Evolutionary conservation across 768 basidiomycete species (phyloP), one percentile per base, ranked within the genome.

Genomic region (Sistotremastrum niveocremeum): DNA sequence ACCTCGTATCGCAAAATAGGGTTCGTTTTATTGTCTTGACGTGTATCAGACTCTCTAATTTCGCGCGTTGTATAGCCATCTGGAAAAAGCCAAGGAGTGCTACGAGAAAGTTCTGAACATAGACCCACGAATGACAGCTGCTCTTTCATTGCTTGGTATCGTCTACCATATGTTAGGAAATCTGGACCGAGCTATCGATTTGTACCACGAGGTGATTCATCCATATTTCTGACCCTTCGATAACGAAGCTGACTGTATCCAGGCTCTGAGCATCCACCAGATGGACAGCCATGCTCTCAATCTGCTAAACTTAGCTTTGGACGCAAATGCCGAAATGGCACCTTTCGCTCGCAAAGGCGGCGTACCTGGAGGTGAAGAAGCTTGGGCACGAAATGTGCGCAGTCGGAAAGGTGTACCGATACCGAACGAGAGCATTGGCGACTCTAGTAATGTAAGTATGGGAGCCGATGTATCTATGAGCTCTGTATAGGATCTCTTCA

Each of bases 121-220:
- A 34, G 88, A 97, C 53, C 80, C 90, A n/a, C 75, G 84, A 33
- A 77, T 84, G 49, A 71, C 84, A 1, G 71, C 78, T 7, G 90
- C 89, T 3, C 76, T 91, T 44, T 82, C 84, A 4, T 88, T 86
- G 56, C 68, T 97, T 1, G 95, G 90, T n/a, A 79, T 95, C 60
- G 80, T 94, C 2, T 69, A 82, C 54, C 90, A 95, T 53, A 67
- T 86, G 11, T 65, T 79, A 51, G 77, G 76, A 28, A 70, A 87
- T 41, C 61, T 81, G 5, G 81, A 93, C 52, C 72, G 73, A 8
- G 86, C 94, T 2, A 91, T 99, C 52, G 65, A 88, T 35, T 81
- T 80, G 49, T 98, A 95, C 53, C 95, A 99, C 58, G 87, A 93
- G 68, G 93, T 90, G 77, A 48, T 4, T 7, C 29, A 4, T 11